phyloP scores from a whole-genome alignment of 345 rosid species.

The Microcos paniculata region DNA sequence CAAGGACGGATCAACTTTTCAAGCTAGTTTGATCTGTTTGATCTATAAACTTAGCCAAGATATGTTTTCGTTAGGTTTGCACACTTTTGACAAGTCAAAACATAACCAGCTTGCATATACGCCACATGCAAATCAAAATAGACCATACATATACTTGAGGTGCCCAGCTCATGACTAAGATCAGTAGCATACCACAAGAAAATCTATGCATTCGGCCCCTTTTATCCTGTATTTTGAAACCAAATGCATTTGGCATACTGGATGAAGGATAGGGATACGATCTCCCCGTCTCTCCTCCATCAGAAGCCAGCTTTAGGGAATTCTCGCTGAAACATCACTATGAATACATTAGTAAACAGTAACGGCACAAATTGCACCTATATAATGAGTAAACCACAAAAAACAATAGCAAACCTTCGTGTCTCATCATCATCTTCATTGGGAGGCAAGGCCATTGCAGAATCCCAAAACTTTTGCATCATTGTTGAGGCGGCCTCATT shows the following conservation, averaged over 20 bases:
- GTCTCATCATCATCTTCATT: slow-evolving; percentile 83
- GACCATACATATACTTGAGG: not conserved
- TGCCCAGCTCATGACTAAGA: not conserved
- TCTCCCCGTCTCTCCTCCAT: slow-evolving; percentile 68
- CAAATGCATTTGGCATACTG: slow-evolving; percentile 40
- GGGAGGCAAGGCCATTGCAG: slow-evolving; percentile 81
- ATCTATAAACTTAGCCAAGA: not conserved
- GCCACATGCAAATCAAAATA: slow-evolving; percentile 10
- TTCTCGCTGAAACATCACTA: slow-evolving; percentile 64
- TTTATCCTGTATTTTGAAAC: slow-evolving; percentile 87
- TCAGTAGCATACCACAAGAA: slow-evolving; percentile 61
- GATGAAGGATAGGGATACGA: slow-evolving; percentile 50
- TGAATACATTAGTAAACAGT: slow-evolving; percentile 14
- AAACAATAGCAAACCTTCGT: slow-evolving; percentile 49
- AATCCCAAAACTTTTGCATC: slow-evolving; percentile 99
- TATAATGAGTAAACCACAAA: slow-evolving; percentile 10
- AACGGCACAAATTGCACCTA: slow-evolving; percentile 13
- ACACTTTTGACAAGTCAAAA: not conserved
- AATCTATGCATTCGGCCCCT: slow-evolving; percentile 91
- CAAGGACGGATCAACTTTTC: not conserved
- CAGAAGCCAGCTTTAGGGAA: slow-evolving; percentile 79
- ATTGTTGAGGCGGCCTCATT: slow-evolving; percentile 74
- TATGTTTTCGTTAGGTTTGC: not conserved
- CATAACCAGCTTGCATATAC: not conserved
- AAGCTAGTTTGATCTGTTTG: not conserved